A percentile compares a stretch with the other conserved stretches of the same genome.
phyloP scores from a whole-genome alignment of 2,329 filamentous ascomycete species.

The Paraphoma sp. region DNA sequence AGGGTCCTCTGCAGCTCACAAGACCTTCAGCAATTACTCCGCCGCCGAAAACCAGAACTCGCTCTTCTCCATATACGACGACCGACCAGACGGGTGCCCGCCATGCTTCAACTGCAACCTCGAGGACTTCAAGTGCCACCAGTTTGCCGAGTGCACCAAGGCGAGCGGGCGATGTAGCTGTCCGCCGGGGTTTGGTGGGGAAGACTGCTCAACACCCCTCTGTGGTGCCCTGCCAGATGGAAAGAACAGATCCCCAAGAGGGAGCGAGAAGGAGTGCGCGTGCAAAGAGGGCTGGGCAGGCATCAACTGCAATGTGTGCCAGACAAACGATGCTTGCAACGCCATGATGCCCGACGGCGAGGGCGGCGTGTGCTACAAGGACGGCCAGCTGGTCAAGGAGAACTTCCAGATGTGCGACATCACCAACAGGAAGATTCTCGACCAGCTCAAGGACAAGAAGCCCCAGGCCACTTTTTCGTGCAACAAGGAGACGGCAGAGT shows the following conservation, averaged over 20 bases:
- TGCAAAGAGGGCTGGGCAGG: constrained; percentile 95
- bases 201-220: constrained; percentile 89
- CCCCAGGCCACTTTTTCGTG: constrained; percentile 97
- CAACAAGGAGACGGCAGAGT: constrained; percentile 74
- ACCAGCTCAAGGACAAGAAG: constrained; percentile 81
- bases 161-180: constrained; percentile 93
- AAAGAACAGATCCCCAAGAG: constrained; percentile 74
- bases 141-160: constrained; percentile 87
- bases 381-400: constrained; percentile 87
- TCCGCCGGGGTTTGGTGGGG: constrained; percentile 89
- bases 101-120: constrained; percentile 98
- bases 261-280: constrained; percentile 70
- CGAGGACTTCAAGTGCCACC: constrained; percentile 87
- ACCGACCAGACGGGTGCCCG: constrained; percentile 77
- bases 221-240: constrained; percentile 89
- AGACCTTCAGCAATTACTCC: constrained; percentile 55
- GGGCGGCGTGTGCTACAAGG: constrained; percentile 89
- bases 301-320: constrained; percentile 96
- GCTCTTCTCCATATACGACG: constrained; percentile 73
- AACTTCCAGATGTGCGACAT: constrained; percentile 99
- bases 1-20: constrained; percentile 32
- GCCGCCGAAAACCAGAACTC: constrained; percentile 54
- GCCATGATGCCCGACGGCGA: constrained; percentile 83
- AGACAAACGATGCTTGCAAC: constrained; percentile 81
- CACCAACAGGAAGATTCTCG: constrained; percentile 91